Base-by-base conservation (phyloP, 495 filamentous ascomycete genomes). In the Pseudevernia furfuracea region DNA sequence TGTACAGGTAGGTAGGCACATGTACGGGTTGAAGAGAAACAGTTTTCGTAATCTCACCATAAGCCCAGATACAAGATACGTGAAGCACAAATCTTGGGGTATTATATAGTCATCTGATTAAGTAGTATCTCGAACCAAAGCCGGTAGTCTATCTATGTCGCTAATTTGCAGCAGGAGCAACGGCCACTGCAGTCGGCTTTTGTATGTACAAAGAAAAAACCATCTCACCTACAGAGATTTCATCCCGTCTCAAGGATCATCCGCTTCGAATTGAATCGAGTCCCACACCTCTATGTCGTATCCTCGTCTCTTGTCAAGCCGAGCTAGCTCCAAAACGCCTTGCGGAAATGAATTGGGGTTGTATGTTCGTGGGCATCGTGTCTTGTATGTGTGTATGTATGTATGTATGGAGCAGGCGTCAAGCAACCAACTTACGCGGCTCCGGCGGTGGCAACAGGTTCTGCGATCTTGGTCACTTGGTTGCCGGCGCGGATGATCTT, bases 401-500 rank as follows among this genome's bases (percentile, higher is more conserved):
- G n/a, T n/a, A n/a, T n/a, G n/a, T n/a, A n/a, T n/a, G n/a, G 43
- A 11, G 28, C 15, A 21, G 52, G 30, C 28, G 17, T 4, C 14
- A 3, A 34, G 15, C 28, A 4, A 11, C 6, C 28, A 4, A 11
- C 6, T 66, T 76, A 93, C 61, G 90, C 90, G 21, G 90, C 90
- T 67, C 87, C 86, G 39, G 90, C 90, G 63, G 80, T 85, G 41
- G 82, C 84, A 12, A 87, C 80, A 19, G 90, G 90, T 66, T 89
- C 83, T 4, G 79, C 71, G 12, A 97, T 87, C 75, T 90, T 91
- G 60, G 94, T 98, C 65, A 89, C 82, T 77, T 98, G 94, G 69
- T 86, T 82, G 52, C 95, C 95, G 58, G 94, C 94, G 34, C 95
- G 89, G 71, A 96, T 84, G 70, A 98, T 90, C 60, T 86, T 85